Conservation (phyloP, 306 rosid species). For the Sechiopsis laciniata region DNA sequence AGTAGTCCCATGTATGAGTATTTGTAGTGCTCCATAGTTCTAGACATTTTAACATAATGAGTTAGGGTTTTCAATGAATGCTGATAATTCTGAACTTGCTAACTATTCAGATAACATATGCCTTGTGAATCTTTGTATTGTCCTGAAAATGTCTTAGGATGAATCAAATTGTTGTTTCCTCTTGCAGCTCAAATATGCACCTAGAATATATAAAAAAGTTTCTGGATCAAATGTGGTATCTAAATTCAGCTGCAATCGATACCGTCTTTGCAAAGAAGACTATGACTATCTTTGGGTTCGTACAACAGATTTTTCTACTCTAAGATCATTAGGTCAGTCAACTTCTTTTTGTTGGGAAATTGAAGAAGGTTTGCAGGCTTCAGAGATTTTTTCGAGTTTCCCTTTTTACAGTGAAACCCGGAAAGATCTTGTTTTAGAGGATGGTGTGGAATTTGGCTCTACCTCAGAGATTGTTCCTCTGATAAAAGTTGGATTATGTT, state of each 20-base stretch:
- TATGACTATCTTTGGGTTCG: conserved; percentile 73
- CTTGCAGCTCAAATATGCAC: conserved; percentile 69
- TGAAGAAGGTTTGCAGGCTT: conserved; percentile 40
- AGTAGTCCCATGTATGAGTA: too few relatives aligned
- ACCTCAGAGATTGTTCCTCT: conserved; percentile 58
- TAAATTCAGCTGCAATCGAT: conserved; percentile 50
- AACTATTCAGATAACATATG: neutral
- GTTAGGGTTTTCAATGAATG: neutral
- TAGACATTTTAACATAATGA: too few relatives aligned
- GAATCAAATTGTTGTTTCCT: conserved; percentile 5
- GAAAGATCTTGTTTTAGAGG: conserved; percentile 46
- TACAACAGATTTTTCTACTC: conserved; percentile 56
- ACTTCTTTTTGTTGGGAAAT: conserved; percentile 68
- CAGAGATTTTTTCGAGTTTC: conserved; percentile 43
- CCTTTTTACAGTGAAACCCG: conserved; percentile 50
- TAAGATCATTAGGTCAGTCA: conserved; percentile 62
- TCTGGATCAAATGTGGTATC: conserved; percentile 48
- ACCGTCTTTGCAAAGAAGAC: conserved; percentile 69
- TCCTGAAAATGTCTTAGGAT: neutral
- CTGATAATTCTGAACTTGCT: neutral
- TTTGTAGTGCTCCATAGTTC: too few relatives aligned
- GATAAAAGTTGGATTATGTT: conserved; percentile 33
- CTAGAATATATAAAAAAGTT: conserved; percentile 54
- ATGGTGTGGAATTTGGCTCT: conserved; percentile 40
- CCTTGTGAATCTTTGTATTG: neutral